Evolutionary conservation across 768 basidiomycete genomes (phyloP).

Genomic region (Rhizopogon vulgaris): DNA sequence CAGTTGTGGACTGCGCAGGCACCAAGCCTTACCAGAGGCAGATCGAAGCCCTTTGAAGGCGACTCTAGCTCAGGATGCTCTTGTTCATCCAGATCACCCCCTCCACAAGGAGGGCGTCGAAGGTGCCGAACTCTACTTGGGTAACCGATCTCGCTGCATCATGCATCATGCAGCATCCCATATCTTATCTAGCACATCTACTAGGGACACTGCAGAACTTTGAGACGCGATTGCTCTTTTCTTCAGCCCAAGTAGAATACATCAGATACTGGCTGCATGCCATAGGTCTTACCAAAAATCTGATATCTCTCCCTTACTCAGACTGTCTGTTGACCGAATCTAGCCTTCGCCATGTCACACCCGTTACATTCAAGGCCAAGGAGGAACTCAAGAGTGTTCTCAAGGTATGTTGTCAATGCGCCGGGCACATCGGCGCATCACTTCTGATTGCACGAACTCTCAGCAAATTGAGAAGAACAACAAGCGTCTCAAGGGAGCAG

Average conservation of each 20-base stretch:
- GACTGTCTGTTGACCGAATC: constrained; percentile 64
- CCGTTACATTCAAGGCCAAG: constrained; percentile 49
- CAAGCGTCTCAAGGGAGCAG: constrained; percentile 64
- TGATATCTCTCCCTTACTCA: constrained; percentile 71
- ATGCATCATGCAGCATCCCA: neutral
- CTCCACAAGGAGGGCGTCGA: constrained; percentile 54
- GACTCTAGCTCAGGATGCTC: constrained; percentile 60
- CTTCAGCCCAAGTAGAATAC: constrained; percentile 82
- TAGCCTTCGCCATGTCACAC: constrained; percentile 52
- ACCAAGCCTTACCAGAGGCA: constrained; percentile 46
- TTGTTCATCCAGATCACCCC: constrained; percentile 69
- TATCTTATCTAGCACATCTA: constrained; percentile 16
- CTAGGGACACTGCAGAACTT: constrained; percentile 64
- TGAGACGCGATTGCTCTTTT: constrained; percentile 75
- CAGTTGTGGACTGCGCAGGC: constrained; percentile 34
- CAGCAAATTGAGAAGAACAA: constrained; percentile 79
- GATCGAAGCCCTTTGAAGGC: constrained; percentile 64
- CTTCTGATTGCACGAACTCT: neutral
- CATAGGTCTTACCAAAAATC: constrained; percentile 56
- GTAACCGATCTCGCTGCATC: constrained; percentile 28
- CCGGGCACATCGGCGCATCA: neutral
- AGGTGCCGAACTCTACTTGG: constrained; percentile 69
- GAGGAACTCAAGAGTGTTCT: constrained; percentile 49
- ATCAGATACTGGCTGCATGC: constrained; percentile 78
- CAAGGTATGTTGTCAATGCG: constrained; percentile 46